Conservation (phyloP, 2,329 filamentous ascomycete species). For the Sodiomyces alkalinus region DNA sequence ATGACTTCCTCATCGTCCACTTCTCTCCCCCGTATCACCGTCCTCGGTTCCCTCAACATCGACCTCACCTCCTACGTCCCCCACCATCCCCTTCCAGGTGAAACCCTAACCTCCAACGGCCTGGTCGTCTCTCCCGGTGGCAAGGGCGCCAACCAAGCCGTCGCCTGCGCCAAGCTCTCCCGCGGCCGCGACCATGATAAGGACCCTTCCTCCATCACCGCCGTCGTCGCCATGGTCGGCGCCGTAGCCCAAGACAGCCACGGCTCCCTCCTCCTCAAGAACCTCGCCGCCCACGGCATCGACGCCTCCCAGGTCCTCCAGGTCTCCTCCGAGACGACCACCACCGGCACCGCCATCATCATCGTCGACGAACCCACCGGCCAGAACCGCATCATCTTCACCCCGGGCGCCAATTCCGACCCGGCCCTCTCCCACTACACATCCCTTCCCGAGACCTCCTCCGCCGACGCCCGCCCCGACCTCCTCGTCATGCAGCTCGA, state of each 20-base stretch:
- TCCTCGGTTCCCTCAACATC: slow-evolving; percentile 88
- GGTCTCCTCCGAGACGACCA: slow-evolving; percentile 18
- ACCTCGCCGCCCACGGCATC: slow-evolving; percentile 46
- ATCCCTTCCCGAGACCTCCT: slow-evolving; percentile 10
- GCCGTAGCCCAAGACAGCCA: slow-evolving; percentile 58
- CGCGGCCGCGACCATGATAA: slow-evolving; percentile 21
- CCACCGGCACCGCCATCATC: slow-evolving; percentile 61
- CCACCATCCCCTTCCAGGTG: slow-evolving; percentile 68
- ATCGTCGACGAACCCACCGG: slow-evolving; percentile 58
- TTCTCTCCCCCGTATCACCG: slow-evolving; percentile 44
- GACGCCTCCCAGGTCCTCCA: slow-evolving; percentile 38
- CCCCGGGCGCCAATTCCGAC: slow-evolving; percentile 53
- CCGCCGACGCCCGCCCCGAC: slow-evolving; percentile 28
- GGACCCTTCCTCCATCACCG: slow-evolving; percentile 17
- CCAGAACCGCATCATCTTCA: slow-evolving; percentile 64
- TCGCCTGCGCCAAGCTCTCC: slow-evolving; percentile 73
- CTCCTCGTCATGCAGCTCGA: slow-evolving; percentile 67
- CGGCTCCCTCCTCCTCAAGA: slow-evolving; percentile 40
- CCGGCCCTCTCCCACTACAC: slow-evolving; percentile 21
- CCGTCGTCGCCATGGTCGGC: slow-evolving; percentile 53
- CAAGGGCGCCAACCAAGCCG: slow-evolving; percentile 92
- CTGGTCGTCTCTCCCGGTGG: slow-evolving; percentile 76
- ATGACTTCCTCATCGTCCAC: slow-evolving; percentile 10
- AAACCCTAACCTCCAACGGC: slow-evolving; percentile 68
- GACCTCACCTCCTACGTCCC: slow-evolving; percentile 83